Conservation (phyloP, 2,329 filamentous ascomycete species). For the Fusarium begoniae region DNA sequence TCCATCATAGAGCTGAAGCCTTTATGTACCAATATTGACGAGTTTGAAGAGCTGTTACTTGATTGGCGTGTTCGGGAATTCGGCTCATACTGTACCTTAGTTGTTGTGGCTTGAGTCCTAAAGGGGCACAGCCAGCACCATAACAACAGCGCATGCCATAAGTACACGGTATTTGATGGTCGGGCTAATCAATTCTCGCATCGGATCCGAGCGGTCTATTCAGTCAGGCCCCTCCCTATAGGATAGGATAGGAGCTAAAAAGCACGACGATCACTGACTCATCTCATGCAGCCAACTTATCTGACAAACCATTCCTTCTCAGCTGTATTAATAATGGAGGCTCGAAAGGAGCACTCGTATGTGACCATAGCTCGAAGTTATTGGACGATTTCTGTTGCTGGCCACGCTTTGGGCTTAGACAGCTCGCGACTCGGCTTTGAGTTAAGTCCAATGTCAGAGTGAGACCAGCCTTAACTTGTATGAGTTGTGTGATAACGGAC, state of each 20-base stretch:
- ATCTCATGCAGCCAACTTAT: conserved; percentile 6
- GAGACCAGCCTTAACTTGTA: conserved; percentile 3
- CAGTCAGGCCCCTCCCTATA: neutral
- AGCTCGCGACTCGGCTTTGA: conserved; percentile 39
- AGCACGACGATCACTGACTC: neutral
- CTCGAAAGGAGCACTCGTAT: neutral
- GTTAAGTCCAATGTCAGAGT: conserved; percentile 34
- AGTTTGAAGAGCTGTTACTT: neutral
- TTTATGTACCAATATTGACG: conserved; percentile 27
- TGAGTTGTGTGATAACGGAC: neutral
- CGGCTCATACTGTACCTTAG: neutral
- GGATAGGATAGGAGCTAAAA: neutral
- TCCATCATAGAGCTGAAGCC: conserved; percentile 20
- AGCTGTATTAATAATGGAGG: neutral
- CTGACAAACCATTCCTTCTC: neutral
- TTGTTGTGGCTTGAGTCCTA: neutral
- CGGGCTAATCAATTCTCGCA: neutral
- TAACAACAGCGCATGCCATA: neutral
- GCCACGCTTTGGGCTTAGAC: conserved; percentile 7
- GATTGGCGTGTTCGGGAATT: neutral
- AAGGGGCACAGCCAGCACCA: neutral
- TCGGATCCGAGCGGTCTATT: conserved; percentile 21
- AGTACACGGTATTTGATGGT: neutral
- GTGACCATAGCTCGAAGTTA: neutral
- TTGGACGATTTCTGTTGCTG: conserved; percentile 1